Conservation (phyloP, 208 protist species). For the Trypanosoma lewisi region DNA sequence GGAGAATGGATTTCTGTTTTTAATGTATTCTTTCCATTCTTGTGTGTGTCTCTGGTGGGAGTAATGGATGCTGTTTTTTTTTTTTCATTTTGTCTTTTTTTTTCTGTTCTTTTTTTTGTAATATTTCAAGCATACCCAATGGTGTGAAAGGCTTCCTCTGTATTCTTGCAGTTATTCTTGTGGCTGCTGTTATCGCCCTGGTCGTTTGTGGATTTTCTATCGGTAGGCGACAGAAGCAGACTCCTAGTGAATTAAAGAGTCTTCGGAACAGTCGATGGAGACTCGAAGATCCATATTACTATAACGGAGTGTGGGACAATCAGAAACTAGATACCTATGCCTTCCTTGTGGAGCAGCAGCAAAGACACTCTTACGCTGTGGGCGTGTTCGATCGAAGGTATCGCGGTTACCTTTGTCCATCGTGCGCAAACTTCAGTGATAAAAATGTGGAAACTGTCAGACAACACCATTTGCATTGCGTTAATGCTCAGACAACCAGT, state of each 20-base stretch:
- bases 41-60: neutral
- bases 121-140: neutral
- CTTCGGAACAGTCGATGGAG: neutral
- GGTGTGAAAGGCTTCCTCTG: neutral
- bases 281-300: slow-evolving; percentile 20
- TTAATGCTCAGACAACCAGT: neutral
- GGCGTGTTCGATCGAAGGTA: slow-evolving; percentile 10
- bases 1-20: no score
- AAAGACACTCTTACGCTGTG: slow-evolving; percentile 19
- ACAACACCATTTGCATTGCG: slow-evolving; percentile 25
- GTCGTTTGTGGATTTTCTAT: neutral
- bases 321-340: slow-evolving; percentile 31
- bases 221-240: neutral
- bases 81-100: slow-evolving; percentile 14
- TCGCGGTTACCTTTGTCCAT: slow-evolving; percentile 18
- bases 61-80: neutral
- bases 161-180: neutral
- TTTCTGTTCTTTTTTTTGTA: neutral
- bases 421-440: slow-evolving; percentile 19
- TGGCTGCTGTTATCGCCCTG: neutral
- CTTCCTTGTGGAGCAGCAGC: slow-evolving; percentile 19
- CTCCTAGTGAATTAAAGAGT: neutral
- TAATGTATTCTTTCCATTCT: neutral
- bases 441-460: slow-evolving; percentile 20
- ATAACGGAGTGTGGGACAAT: slow-evolving; percentile 28